Percentiles rank a stretch among this genome's conserved stretches.
These are phyloP conservation scores for Polyporus tsugae DNA, from an alignment of 1,284 basidiomycete species.

Conservation along the genomic window DNA sequence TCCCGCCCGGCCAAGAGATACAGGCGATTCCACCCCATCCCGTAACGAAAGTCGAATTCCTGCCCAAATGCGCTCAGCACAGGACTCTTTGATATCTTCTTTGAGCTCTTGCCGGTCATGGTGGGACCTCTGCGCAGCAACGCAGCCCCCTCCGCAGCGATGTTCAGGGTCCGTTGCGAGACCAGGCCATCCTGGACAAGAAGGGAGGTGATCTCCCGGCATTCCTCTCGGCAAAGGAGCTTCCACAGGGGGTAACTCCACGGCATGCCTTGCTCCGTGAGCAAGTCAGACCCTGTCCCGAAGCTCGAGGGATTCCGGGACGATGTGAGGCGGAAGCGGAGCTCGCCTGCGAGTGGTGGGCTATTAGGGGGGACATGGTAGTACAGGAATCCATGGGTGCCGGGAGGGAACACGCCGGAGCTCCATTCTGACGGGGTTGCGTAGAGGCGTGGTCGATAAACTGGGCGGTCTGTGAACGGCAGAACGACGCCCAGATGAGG, in stretches of 20 bases:
- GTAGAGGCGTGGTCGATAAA: background rate
- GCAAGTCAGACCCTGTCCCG: background rate
- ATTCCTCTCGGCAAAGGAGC: no score
- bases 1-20: background rate
- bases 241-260: background rate
- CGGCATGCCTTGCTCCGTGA: background rate
- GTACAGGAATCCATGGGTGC: background rate
- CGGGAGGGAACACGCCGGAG: background rate
- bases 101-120: no score
- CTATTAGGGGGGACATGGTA: background rate
- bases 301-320: background rate
- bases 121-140: no score
- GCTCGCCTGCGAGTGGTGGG: constrained; percentile 1
- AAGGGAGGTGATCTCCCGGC: background rate
- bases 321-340: background rate
- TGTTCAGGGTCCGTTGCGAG: background rate
- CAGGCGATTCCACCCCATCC: background rate
- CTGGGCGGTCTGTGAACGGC: background rate
- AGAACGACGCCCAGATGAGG: background rate
- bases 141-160: background rate
- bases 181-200: background rate
- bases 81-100: background rate
- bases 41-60: background rate
- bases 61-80: background rate
- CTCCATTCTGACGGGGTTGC: background rate